These are phyloP conservation scores for Apiotrichum sp. DNA, from an alignment of 1,284 basidiomycete genomes.

Conservation along the genomic window DNA sequence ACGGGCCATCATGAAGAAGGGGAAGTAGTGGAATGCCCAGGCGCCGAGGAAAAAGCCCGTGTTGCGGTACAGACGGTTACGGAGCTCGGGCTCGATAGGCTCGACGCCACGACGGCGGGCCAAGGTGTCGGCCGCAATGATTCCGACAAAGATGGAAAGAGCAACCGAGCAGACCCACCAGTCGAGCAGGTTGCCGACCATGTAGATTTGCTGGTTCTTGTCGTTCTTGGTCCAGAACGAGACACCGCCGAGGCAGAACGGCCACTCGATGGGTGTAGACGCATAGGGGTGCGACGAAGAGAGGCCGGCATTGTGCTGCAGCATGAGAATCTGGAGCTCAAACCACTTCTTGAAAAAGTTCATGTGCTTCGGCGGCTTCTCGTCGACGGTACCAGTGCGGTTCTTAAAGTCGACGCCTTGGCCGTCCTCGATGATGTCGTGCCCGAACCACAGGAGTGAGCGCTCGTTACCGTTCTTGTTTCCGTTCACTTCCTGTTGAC, in stretches of 20 bases:
- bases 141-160: constrained; percentile 79
- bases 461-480: constrained; percentile 87
- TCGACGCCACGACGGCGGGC: constrained; percentile 77
- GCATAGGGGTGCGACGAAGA: constrained; percentile 95
- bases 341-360: constrained; percentile 92
- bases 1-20: constrained; percentile 96
- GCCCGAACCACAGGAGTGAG: constrained; percentile 79
- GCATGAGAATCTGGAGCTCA: constrained; percentile 90
- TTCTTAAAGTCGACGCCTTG: constrained; percentile 57
- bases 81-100: constrained; percentile 76
- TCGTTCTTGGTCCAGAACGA: constrained; percentile 94
- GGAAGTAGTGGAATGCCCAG: constrained; percentile 94
- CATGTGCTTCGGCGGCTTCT: constrained; percentile 69
- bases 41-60: constrained; percentile 90
- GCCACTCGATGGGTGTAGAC: constrained; percentile 92
- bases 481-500: constrained; percentile 96
- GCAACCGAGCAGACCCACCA: constrained; percentile 92
- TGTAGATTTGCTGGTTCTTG: constrained; percentile 84
- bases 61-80: constrained; percentile 89
- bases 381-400: constrained; percentile 52
- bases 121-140: constrained; percentile 80
- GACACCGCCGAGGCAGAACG: constrained; percentile 89
- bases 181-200: constrained; percentile 86
- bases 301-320: constrained; percentile 94
- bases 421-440: constrained; percentile 70